phyloP scores from a whole-genome alignment of 2,329 filamentous ascomycete species.

The Penicillium sp. region DNA sequence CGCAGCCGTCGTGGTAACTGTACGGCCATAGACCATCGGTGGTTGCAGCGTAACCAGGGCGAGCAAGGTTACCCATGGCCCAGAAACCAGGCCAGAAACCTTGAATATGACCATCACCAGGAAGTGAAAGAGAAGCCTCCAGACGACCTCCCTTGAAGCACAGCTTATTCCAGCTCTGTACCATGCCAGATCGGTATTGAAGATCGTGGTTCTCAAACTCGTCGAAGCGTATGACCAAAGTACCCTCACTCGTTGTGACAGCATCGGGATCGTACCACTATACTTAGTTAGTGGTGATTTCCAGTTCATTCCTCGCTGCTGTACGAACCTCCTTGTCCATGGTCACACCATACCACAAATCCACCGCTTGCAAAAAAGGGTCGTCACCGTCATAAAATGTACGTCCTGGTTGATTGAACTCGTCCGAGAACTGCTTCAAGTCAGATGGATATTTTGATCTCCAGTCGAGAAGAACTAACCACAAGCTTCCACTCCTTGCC shows the following conservation, averaged over 20 bases:
- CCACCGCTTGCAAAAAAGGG: conserved; percentile 64
- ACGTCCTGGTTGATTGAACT: conserved; percentile 65
- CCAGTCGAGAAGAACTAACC: conserved; percentile 38
- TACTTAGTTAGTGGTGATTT: conserved; percentile 4
- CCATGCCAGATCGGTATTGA: conserved; percentile 69
- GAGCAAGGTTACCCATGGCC: conserved; percentile 71
- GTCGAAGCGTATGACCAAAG: conserved; percentile 64
- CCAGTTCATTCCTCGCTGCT: background rate
- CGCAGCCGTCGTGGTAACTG: conserved; percentile 67
- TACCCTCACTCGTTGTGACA: conserved; percentile 60
- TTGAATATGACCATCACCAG: conserved; percentile 62
- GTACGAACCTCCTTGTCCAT: conserved; percentile 61
- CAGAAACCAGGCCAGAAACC: conserved; percentile 76
- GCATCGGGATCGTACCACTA: conserved; percentile 71
- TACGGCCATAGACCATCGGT: conserved; percentile 74
- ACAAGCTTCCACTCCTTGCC: conserved; percentile 64
- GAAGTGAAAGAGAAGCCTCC: conserved; percentile 68
- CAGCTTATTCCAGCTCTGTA: conserved; percentile 71
- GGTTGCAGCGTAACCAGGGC: conserved; percentile 66
- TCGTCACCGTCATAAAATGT: conserved; percentile 72
- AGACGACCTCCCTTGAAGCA: conserved; percentile 70
- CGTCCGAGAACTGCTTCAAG: conserved; percentile 60
- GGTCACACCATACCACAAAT: conserved; percentile 71
- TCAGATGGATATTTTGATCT: background rate
- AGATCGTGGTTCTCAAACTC: conserved; percentile 63